Evolutionary conservation across 805 yeast species (phyloP).

Genomic region (Saccharomyces kudriavzevii): DNA sequence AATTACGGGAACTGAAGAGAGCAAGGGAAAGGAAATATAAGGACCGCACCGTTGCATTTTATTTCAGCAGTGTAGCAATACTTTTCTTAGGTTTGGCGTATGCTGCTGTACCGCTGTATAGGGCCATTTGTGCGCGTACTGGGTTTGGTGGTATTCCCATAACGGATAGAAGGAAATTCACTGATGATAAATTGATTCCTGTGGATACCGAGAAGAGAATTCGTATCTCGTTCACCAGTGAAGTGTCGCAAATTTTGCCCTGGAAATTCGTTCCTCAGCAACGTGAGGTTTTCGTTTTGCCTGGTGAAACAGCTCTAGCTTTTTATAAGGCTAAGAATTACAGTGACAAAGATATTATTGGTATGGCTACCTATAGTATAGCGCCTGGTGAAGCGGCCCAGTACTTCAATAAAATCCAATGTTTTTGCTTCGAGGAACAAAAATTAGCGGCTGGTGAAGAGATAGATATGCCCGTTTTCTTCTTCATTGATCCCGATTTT

Average conservation of each 20-base stretch:
- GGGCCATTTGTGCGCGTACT: slow-evolving; percentile 86
- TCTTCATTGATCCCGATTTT: slow-evolving; percentile 93
- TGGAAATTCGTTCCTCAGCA: slow-evolving; percentile 96
- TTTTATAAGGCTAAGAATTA: slow-evolving; percentile 86
- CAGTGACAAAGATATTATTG: slow-evolving; percentile 83
- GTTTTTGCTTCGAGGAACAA: slow-evolving; percentile 97
- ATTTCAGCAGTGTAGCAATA: slow-evolving; percentile 59
- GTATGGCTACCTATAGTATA: slow-evolving; percentile 97
- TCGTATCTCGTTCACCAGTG: slow-evolving; percentile 81
- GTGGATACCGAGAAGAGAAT: slow-evolving; percentile 79
- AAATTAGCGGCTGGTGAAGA: slow-evolving; percentile 90
- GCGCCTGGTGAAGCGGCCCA: slow-evolving; percentile 95
- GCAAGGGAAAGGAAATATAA: slow-evolving; percentile 26
- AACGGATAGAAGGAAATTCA: slow-evolving; percentile 71
- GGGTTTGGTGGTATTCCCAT: slow-evolving; percentile 96
- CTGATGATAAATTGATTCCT: slow-evolving; percentile 81
- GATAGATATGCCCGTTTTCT: slow-evolving; percentile 97
- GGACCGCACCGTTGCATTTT: slow-evolving; percentile 53
- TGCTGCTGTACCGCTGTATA: slow-evolving; percentile 86
- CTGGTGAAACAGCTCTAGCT: slow-evolving; percentile 96
- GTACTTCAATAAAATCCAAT: slow-evolving; percentile 93
- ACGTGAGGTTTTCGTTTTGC: slow-evolving; percentile 81
- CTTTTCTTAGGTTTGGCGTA: slow-evolving; percentile 71
- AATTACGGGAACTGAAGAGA: slow-evolving; percentile 15
- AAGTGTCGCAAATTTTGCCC: slow-evolving; percentile 81